Percentiles rank a stretch among this genome's conserved stretches.
phyloP scores from a whole-genome alignment of 192 early-diverging fungal genomes.

The Coemansia sp. region DNA sequence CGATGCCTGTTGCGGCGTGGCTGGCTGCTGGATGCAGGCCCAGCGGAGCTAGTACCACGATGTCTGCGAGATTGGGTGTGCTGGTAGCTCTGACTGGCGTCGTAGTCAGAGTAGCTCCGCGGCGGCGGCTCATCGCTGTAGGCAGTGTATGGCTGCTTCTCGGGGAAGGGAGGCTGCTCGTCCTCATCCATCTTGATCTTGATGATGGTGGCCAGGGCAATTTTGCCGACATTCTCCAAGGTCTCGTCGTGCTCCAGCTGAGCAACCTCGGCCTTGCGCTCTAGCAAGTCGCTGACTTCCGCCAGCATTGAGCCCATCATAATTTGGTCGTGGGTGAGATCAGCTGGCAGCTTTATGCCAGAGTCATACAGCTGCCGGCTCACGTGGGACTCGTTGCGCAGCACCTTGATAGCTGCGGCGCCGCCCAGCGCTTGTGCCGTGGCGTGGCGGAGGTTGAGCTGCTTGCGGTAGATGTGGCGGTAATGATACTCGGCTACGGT shows the following conservation, averaged over 20 bases:
- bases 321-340: conserved; percentile 36
- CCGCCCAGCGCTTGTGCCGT: conserved; percentile 37
- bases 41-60: conserved; percentile 1
- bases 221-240: conserved; percentile 34
- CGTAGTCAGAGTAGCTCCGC: neutral
- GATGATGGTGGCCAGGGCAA: conserved; percentile 44
- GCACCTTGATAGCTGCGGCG: conserved; percentile 36
- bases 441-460: conserved; percentile 29
- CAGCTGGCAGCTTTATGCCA: conserved; percentile 14
- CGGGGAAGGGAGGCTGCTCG: neutral
- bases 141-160: neutral
- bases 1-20: conserved; percentile 3
- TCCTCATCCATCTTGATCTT: conserved; percentile 50
- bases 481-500: conserved; percentile 45
- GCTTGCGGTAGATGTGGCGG: conserved; percentile 36
- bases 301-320: conserved; percentile 39
- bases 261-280: conserved; percentile 18
- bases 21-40: neutral
- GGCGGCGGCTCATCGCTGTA: neutral
- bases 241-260: conserved; percentile 32
- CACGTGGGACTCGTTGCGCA: conserved; percentile 28
- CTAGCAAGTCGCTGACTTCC: conserved; percentile 32
- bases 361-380: conserved; percentile 13
- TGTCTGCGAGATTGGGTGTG: neutral
- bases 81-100: neutral